A percentile compares a stretch with the other conserved stretches of the same genome.
Conservation (phyloP, 495 filamentous ascomycete genomes). For the Xylaria bambusicola region DNA sequence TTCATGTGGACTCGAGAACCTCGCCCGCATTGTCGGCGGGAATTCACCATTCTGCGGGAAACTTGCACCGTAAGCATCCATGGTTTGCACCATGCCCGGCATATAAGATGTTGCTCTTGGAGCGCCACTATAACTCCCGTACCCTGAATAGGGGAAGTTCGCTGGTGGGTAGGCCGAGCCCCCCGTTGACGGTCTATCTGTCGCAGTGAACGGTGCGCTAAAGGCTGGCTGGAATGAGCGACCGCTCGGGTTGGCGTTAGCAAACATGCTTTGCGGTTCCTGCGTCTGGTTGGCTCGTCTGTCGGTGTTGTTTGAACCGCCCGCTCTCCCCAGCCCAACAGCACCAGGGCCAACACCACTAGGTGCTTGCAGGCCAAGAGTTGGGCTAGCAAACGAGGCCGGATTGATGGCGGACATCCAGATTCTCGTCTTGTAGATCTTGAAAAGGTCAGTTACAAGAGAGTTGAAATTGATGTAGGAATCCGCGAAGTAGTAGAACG, state of each 20-base stretch:
- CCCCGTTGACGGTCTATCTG: constrained; percentile 38
- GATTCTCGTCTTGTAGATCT: constrained; percentile 97
- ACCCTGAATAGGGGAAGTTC: constrained; percentile 47
- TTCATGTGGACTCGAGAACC: constrained; percentile 46
- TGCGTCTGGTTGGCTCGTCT: constrained; percentile 50
- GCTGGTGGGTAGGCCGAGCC: constrained; percentile 37
- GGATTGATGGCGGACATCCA: constrained; percentile 99
- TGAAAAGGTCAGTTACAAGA: constrained; percentile 94
- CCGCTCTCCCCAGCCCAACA: constrained; percentile 47
- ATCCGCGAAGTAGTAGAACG: constrained; percentile 98
- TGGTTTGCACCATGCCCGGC: constrained; percentile 41
- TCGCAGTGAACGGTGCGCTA: constrained; percentile 31
- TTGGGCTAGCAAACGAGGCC: constrained; percentile 89
- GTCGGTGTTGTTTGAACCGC: constrained; percentile 41
- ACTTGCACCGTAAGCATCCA: constrained; percentile 45
- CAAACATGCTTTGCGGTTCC: constrained; percentile 44
- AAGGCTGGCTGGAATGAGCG: constrained; percentile 44
- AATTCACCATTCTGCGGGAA: constrained; percentile 47
- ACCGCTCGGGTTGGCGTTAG: constrained; percentile 35
- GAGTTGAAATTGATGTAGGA: constrained; percentile 99
- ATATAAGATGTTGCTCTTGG: constrained; percentile 37
- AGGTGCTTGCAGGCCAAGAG: constrained; percentile 66
- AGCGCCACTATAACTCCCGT: constrained; percentile 45
- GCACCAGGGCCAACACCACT: constrained; percentile 64
- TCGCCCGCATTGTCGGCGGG: constrained; percentile 38